Evolutionary conservation across 73 alveolate species (phyloP), one percentile per base, ranked within the genome.

Genomic region (Uronychia binucleata): DNA sequence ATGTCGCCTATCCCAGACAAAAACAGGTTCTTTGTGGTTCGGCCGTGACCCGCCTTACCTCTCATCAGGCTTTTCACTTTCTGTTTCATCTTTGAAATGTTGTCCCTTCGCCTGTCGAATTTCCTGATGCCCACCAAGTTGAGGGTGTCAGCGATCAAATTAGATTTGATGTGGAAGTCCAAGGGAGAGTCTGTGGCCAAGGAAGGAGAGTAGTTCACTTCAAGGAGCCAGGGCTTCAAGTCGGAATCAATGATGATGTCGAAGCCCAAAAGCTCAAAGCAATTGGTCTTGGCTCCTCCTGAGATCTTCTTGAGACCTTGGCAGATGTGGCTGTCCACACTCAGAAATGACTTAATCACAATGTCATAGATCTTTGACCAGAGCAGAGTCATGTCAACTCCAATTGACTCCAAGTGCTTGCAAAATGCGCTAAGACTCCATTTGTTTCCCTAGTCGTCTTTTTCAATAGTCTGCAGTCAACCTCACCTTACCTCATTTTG

Each of bases 301-400:
- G 85, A 81, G 60, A 80, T 80, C 77, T 86, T 80, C 67, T 46
- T 46, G 67, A 46, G 67, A 46, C n/a, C 67, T 46, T 46, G 5
- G 67, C 67, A 46, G 13, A 83, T 80, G 1, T 32, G 28, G 30
- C 75, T 79, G 8, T 83, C 90, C 5, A 75, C 80, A 1, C 75
- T 84, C 31, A 94, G 79, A 0, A 92, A n/a, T 25, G 93, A 57
- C 80, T 89, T 94, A 29, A 94, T 85, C 28, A 94, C 88, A n/a
- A 90, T 60, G 79, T 94, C 98, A 77, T 92, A 87, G 25, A 94
- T 94, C 85, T 88, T 89, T 31, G 57, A 57, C 96, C 97, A 94
- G 8, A 89, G 67, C 27, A 80, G 31, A 31, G 80, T 77, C 86
- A 93, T 86, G 33, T 92, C 90, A 29, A 94, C 86, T 25, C 92